Evolutionary conservation across 2,329 filamentous ascomycete genomes (phyloP), one percentile per base, ranked within the genome.

Genomic region (Colletotrichum sp.): DNA sequence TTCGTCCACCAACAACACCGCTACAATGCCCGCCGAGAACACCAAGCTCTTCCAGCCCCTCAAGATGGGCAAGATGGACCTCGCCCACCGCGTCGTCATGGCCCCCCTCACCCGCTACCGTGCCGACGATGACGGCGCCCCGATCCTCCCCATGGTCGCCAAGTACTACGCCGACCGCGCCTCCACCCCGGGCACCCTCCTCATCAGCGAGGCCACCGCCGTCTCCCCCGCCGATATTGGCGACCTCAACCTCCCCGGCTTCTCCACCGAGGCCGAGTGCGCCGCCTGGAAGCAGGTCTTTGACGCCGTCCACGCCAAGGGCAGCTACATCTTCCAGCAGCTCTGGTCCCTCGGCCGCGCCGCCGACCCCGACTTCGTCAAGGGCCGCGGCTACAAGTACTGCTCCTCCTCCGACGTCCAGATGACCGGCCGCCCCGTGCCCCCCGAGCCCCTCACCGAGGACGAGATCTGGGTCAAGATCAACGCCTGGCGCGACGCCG

Each of bases 381-480:
- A 71, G 57, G 57, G 65, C 28, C 79, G 80, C 3, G 82, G 82
- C 25, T 78, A 52, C 66, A 82, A 81, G 66, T 82, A 82, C 28
- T 65, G 71, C 2, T 82, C 81, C 6, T 81, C 80, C 69, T 78
- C 77, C 32, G 48, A 76, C 28, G 22, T 79, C 4, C 80, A 77
- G 52, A 70, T 83, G 78, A 79, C 80, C 9, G 81, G 81, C 0
- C 78, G 78, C 6, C 68, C 71, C 15, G 64, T 69, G 52, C 52
- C 64, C 19, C 74, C 74, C 7, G 74, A 76, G 9, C 34, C 71
- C 30, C 67, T 70, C 9, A 75, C 89, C 1, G 84, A 88, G 34
- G 82, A 87, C 3, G 91, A 94, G 39, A 94, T 94, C 72, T 86
- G 90, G 74, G 82, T 87, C 7, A 86, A 92, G 78, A 93, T 93